Conservation (phyloP, 1,139 yeast genomes). For the Kodamaea fungicola region DNA sequence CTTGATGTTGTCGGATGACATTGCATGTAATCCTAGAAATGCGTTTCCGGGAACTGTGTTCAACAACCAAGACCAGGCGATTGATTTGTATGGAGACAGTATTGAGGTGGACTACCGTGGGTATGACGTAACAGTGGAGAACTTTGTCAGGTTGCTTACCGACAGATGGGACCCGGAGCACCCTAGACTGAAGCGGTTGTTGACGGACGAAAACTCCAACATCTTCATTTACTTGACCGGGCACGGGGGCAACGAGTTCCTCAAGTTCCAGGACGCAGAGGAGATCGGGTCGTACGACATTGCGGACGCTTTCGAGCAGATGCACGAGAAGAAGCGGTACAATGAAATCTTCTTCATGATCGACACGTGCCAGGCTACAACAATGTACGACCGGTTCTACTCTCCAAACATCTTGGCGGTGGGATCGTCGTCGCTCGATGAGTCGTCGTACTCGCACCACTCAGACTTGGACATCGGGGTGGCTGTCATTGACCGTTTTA, state of each 20-base stretch:
- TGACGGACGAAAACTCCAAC: slow-evolving; percentile 92
- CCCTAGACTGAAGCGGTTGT: slow-evolving; percentile 83
- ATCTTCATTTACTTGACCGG: slow-evolving; percentile 95
- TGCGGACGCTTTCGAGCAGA: slow-evolving; percentile 96
- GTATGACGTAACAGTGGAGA: slow-evolving; percentile 96
- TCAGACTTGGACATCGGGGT: slow-evolving; percentile 96
- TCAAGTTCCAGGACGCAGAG: slow-evolving; percentile 97
- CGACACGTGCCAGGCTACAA: slow-evolving; percentile 97
- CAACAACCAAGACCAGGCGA: slow-evolving; percentile 90
- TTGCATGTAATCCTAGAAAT: slow-evolving; percentile 94
- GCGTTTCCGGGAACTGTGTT: slow-evolving; percentile 95
- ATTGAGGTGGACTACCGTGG: slow-evolving; percentile 97
- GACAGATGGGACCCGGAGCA: slow-evolving; percentile 95
- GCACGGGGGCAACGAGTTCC: slow-evolving; percentile 96
- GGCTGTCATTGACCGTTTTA: slow-evolving; percentile 94
- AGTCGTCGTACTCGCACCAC: slow-evolving; percentile 92
- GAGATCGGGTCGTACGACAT: slow-evolving; percentile 93
- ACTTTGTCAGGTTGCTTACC: slow-evolving; percentile 81
- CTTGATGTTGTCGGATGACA: slow-evolving; percentile 92
- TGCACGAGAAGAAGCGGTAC: slow-evolving; percentile 93
- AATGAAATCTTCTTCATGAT: slow-evolving; percentile 96
- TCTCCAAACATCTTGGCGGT: slow-evolving; percentile 92
- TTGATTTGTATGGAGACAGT: slow-evolving; percentile 90
- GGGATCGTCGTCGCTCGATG: slow-evolving; percentile 88
- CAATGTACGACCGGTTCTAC: slow-evolving; percentile 90